These are phyloP conservation scores for Botrytis porri DNA, from an alignment of 2,329 filamentous ascomycete genomes.

Conservation along the genomic window DNA sequence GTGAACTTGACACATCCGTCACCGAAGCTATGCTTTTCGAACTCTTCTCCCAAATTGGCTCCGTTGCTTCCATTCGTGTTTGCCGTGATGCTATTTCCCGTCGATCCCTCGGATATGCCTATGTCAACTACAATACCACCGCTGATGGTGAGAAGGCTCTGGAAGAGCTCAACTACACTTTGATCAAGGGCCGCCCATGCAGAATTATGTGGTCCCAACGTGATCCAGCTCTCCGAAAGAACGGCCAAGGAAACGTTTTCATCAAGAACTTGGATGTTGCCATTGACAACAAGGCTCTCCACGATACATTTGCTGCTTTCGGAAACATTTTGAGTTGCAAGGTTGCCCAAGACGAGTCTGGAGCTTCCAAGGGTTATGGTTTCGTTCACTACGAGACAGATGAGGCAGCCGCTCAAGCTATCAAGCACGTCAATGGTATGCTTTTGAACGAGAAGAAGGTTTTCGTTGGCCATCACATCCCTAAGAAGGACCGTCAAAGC, in stretches of 20 bases:
- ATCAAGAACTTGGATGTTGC: slow-evolving; percentile 99
- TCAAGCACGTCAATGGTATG: slow-evolving; percentile 99
- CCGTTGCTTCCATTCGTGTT: slow-evolving; percentile 98
- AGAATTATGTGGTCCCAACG: slow-evolving; percentile 99
- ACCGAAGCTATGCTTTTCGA: slow-evolving; percentile 99
- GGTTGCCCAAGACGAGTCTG: slow-evolving; percentile 95
- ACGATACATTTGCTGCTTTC: slow-evolving; percentile 98
- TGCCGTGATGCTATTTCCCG: slow-evolving; percentile 98
- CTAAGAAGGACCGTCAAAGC: slow-evolving; percentile 99
- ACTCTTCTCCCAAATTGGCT: slow-evolving; percentile 98
- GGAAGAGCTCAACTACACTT: slow-evolving; percentile 98
- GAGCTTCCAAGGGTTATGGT: slow-evolving; percentile 96
- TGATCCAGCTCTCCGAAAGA: slow-evolving; percentile 98
- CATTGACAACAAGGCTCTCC: slow-evolving; percentile 99
- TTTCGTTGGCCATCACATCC: slow-evolving; percentile 97
- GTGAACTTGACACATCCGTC: slow-evolving; percentile 95
- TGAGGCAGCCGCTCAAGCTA: slow-evolving; percentile 92
- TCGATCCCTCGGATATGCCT: slow-evolving; percentile 97
- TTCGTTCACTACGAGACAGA: slow-evolving; percentile 99
- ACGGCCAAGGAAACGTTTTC: slow-evolving; percentile 98
- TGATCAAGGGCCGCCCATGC: slow-evolving; percentile 98
- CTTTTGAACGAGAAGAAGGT: slow-evolving; percentile 99
- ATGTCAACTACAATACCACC: slow-evolving; percentile 99
- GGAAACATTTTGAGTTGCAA: slow-evolving; percentile 99
- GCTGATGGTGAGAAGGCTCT: slow-evolving; percentile 95